Percentiles rank a stretch among this genome's conserved stretches.
phyloP scores from a whole-genome alignment of 2,329 filamentous ascomycete genomes.

The Diaporthe longicolla region DNA sequence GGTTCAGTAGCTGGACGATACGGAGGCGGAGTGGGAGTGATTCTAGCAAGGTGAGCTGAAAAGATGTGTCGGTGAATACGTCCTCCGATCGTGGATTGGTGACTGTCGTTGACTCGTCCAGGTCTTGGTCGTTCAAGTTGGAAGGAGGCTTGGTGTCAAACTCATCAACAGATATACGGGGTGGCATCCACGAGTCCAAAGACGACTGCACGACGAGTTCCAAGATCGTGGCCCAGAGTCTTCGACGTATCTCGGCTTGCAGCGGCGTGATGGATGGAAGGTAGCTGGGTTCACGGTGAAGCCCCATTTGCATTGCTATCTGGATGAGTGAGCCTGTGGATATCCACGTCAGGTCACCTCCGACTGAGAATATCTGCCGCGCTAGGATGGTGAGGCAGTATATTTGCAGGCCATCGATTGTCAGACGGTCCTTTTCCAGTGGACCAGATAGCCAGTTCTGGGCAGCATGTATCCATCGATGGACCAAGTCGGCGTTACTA shows the following conservation, averaged over 20 bases:
- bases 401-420: slow-evolving; percentile 55
- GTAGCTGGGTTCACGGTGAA: slow-evolving; percentile 59
- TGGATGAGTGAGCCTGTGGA: slow-evolving; percentile 58
- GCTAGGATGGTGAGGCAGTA: slow-evolving; percentile 56
- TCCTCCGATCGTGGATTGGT: slow-evolving; percentile 46
- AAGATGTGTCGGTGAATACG: slow-evolving; percentile 51
- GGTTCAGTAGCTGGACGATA: slow-evolving; percentile 53
- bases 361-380: slow-evolving; percentile 58
- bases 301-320: slow-evolving; percentile 60
- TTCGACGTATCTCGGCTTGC: slow-evolving; percentile 56
- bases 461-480: slow-evolving; percentile 56
- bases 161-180: slow-evolving; percentile 56
- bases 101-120: slow-evolving; percentile 42
- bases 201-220: slow-evolving; percentile 57
- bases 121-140: slow-evolving; percentile 53
- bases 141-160: slow-evolving; percentile 56
- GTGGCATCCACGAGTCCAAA: slow-evolving; percentile 57
- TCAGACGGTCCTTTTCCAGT: slow-evolving; percentile 46
- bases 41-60: slow-evolving; percentile 54
- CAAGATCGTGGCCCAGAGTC: slow-evolving; percentile 60
- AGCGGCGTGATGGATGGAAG: slow-evolving; percentile 53
- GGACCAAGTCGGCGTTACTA: slow-evolving; percentile 3
- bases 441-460: slow-evolving; percentile 59
- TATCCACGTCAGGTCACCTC: slow-evolving; percentile 58
- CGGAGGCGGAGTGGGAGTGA: slow-evolving; percentile 54